Conservation (phyloP, 2,329 filamentous ascomycete species). For the Beauveria sp. region DNA sequence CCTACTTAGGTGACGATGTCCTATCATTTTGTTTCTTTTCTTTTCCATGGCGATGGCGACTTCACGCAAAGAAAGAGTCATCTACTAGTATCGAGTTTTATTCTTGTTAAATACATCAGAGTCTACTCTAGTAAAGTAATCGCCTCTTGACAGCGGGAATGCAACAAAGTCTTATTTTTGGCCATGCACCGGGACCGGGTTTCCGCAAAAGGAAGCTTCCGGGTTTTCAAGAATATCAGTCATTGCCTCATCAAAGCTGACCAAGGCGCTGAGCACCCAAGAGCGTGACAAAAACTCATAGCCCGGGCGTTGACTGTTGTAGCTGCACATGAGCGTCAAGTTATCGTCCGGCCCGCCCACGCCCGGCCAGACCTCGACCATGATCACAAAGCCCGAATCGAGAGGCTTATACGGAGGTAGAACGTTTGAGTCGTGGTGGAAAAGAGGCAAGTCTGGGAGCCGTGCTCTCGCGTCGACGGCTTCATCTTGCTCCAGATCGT, state of each 20-base stretch:
- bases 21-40: too few relatives aligned
- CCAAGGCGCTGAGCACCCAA: constrained; percentile 5
- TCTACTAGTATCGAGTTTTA: neutral
- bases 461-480: neutral
- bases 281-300: constrained; percentile 9
- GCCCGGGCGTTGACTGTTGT: constrained; percentile 2
- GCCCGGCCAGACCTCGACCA: constrained; percentile 1
- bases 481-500: neutral
- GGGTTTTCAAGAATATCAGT: neutral
- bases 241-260: constrained; percentile 6
- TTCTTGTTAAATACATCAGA: neutral
- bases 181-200: neutral
- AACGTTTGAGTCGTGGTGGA: neutral
- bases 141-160: too few relatives aligned
- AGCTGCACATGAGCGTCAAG: neutral
- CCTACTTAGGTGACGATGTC: too few relatives aligned
- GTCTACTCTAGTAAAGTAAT: neutral
- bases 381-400: constrained; percentile 2
- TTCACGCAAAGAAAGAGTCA: too few relatives aligned
- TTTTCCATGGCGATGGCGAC: too few relatives aligned
- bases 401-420: constrained; percentile 2
- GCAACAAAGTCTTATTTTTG: neutral
- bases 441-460: neutral
- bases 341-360: neutral
- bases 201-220: neutral